phyloP scores from a whole-genome alignment of 2,329 filamentous ascomycete genomes.

The Aspergillus clavatus region DNA sequence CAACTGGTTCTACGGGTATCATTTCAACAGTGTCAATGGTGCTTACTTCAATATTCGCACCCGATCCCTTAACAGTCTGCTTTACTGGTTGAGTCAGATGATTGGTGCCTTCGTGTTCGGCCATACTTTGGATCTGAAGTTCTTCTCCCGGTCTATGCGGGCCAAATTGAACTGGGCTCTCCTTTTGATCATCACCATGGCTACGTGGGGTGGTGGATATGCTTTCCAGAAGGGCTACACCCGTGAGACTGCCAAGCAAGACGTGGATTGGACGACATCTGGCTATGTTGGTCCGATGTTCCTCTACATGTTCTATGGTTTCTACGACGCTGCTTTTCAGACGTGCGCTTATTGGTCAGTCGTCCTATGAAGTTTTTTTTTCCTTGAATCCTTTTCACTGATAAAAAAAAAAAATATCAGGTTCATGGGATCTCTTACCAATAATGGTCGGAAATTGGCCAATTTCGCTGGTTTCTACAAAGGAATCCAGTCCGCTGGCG shows the following conservation, averaged over 20 bases:
- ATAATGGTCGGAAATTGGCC: constrained; percentile 85
- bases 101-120: constrained; percentile 70
- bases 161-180: constrained; percentile 60
- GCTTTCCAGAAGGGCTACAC: constrained; percentile 64
- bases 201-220: constrained; percentile 78
- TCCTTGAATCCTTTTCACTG: not conserved
- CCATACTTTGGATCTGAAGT: constrained; percentile 59
- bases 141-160: constrained; percentile 59
- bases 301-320: constrained; percentile 84
- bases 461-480: constrained; percentile 92
- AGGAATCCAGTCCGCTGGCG: constrained; percentile 81
- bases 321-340: constrained; percentile 88
- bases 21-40: constrained; percentile 69
- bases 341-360: constrained; percentile 78
- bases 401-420: constrained; percentile 34
- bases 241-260: constrained; percentile 37
- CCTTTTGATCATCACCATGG: constrained; percentile 67
- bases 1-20: constrained; percentile 77
- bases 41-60: constrained; percentile 70
- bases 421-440: constrained; percentile 90
- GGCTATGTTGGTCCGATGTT: constrained; percentile 77
- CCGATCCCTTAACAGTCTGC: constrained; percentile 67
- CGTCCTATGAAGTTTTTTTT: not conserved
- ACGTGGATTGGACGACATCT: constrained; percentile 60
- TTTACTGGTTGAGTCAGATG: constrained; percentile 80